Evolutionary conservation across 495 filamentous ascomycete species (phyloP), one percentile per base, ranked within the genome.

Genomic region (Xylaria intraflava): DNA sequence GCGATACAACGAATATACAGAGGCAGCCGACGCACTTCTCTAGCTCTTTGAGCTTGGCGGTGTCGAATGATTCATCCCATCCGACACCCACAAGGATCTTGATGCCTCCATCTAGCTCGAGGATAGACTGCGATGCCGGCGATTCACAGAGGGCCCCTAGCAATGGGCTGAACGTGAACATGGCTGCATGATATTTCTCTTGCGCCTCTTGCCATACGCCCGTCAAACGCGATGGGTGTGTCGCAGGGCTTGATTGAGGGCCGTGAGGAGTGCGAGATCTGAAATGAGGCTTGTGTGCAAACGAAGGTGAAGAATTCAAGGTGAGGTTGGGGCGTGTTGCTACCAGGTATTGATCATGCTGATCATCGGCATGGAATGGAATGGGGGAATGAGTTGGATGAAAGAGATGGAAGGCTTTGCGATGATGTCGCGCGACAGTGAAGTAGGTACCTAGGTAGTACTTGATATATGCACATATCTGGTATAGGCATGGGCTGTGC

Each of bases 131-230:
- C 52, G 89, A 93, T 31, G 94, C 93, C 36, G 82, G 76, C 7
- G 89, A 94, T 41, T 83, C 79, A 6, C 88, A 91, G 59, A 91
- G 90, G 16, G 92, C 94, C 59, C 93, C 94, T 38, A 93, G 85
- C 41, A 99, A 72, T 16, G 94, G 84, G 56, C 86, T 94, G 72
- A 97, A 96, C 54, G 83, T 95, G 74, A 99, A 95, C 93, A 99
- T 99, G 41, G 57, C 64, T 64, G 52, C 61, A 49, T 64, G 56
- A 56, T 64, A 36, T 36, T 51, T 42, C 40, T 10, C 44, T 46
- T 46, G 22, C 42, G 57, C 51, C 22, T 45, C 14, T 47, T n/a
- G 16, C 44, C 47, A 49, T 26, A 36, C 17, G 27, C 36, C 44
- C 52, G 42, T 55, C 52, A 16, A 55, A 14, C 14, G 4, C 30